Evolutionary conservation across 129 eudicot genomes (phyloP), one percentile per base, ranked within the genome.

Genomic region (Gnaphalium uliginosum): DNA sequence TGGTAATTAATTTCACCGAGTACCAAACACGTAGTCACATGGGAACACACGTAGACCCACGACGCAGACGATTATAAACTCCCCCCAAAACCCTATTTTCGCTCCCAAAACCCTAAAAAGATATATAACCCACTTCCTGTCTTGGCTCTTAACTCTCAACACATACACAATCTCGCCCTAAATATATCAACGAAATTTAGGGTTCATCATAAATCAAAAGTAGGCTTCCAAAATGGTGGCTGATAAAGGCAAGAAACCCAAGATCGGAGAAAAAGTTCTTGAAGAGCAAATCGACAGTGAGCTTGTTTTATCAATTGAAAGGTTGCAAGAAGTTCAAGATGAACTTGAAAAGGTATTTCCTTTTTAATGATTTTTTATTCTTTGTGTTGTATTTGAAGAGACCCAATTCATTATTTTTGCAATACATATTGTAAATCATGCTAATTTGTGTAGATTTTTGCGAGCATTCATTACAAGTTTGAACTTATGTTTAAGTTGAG

Each of bases 241-340:
- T 37, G 98, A 93, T 63, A 93, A 90, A 63, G 91, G 91, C 14
- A 93, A 93, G 87, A 93, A 93, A 81, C 83, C 81, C 51, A 93
- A 86, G 79, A 72, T 77, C 43, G 86, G 71, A 15, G 89, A 77
- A 23, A 83, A 86, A 78, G 80, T 32, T 27, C 88, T 78, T 17
- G 87, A 86, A 33, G 93, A 85, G 63, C 80, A 64, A 70, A 76
- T 90, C 66, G 96, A 90, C 73, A 76, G 69, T 7, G 82, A 88
- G 24, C 92, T 93, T 69, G 83, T 90, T 73, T 61, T 75, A 15
- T 83, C 92, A 56, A 83, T 93, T 29, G 96, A 93, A 51, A 93
- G 90, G 85, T 82, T 93, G 67, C 98, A 90, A 79, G 97, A 87
- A 75, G 72, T 90, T 65, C 97, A 93, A 84, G 98, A 93, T 68